Conservation (phyloP, 768 basidiomycete species). For the Pleurotus ostreatus region DNA sequence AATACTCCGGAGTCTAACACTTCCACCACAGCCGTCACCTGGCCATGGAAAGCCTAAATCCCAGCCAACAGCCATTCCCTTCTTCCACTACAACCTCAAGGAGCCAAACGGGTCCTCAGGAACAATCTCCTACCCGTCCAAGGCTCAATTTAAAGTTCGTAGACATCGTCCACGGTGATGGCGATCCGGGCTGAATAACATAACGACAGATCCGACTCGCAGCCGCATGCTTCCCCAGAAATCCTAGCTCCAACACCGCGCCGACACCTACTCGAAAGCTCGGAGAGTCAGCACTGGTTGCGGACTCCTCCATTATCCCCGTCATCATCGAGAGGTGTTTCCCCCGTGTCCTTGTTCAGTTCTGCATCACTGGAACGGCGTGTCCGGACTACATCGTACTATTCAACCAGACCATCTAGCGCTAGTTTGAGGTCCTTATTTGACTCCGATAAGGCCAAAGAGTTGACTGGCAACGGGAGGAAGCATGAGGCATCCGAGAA, state of each 20-base stretch:
- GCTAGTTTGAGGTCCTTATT: slow-evolving; percentile 28
- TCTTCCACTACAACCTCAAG: neutral
- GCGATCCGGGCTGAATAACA: too few relatives aligned
- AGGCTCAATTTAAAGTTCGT: too few relatives aligned
- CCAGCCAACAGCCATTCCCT: neutral
- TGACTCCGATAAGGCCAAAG: slow-evolving; percentile 23
- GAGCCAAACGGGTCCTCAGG: neutral
- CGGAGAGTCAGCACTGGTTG: slow-evolving; percentile 61
- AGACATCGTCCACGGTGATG: too few relatives aligned
- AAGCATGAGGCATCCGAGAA: slow-evolving; percentile 17
- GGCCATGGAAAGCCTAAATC: neutral
- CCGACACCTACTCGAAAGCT: slow-evolving; percentile 57
- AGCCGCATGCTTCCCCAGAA: slow-evolving; percentile 13
- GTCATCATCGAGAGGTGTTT: slow-evolving; percentile 41
- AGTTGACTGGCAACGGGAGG: slow-evolving; percentile 7
- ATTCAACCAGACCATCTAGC: slow-evolving; percentile 2
- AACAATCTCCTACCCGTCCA: neutral
- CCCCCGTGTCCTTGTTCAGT: slow-evolving; percentile 36
- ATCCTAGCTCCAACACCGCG: slow-evolving; percentile 67
- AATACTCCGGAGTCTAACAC: too few relatives aligned
- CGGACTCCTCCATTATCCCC: slow-evolving; percentile 42
- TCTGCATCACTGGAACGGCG: slow-evolving; percentile 15
- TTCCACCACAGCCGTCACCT: neutral
- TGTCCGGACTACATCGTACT: neutral
- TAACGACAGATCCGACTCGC: too few relatives aligned